Conservation (phyloP, 192 early-diverging fungal species). For the Obelidium mucronatum region DNA sequence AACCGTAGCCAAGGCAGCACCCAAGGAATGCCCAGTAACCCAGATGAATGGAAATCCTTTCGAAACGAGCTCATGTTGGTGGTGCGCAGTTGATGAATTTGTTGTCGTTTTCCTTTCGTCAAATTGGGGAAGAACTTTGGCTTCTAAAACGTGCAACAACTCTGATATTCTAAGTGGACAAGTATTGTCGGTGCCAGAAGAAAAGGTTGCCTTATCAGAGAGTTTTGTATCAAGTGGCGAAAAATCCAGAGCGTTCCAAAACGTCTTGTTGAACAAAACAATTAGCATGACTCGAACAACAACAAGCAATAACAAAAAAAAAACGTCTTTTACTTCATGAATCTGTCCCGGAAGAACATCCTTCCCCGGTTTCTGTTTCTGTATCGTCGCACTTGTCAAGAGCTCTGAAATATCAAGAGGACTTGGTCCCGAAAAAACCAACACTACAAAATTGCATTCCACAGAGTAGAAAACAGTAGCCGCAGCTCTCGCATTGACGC, state of each 20-base stretch:
- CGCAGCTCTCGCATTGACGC: too few species aligned
- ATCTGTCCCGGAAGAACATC: constrained; percentile 28
- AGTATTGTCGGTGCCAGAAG: neutral
- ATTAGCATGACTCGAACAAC: neutral
- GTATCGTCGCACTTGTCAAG: constrained; percentile 19
- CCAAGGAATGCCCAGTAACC: constrained; percentile 40
- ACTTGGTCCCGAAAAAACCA: constrained; percentile 23
- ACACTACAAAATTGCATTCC: constrained; percentile 20
- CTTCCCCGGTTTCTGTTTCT: neutral
- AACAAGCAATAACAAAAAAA: neutral
- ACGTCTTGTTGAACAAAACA: constrained; percentile 15
- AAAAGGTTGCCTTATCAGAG: neutral
- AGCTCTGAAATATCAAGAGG: constrained; percentile 36
- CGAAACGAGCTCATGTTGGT: neutral
- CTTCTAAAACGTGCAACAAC: constrained; percentile 9
- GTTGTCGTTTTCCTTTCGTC: too few species aligned
- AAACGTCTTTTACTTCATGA: constrained; percentile 25
- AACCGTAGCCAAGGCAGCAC: constrained; percentile 25
- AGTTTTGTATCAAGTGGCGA: neutral
- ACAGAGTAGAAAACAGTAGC: constrained; percentile 29
- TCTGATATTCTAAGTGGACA: neutral
- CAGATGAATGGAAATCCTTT: constrained; percentile 23
- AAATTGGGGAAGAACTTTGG: constrained; percentile 9
- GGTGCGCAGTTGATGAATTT: neutral
- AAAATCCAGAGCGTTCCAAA: constrained; percentile 24